Percentiles rank a stretch among this genome's conserved stretches.
These are phyloP conservation scores for Steccherinum ochraceum DNA, from an alignment of 768 basidiomycete genomes.

Conservation along the genomic window DNA sequence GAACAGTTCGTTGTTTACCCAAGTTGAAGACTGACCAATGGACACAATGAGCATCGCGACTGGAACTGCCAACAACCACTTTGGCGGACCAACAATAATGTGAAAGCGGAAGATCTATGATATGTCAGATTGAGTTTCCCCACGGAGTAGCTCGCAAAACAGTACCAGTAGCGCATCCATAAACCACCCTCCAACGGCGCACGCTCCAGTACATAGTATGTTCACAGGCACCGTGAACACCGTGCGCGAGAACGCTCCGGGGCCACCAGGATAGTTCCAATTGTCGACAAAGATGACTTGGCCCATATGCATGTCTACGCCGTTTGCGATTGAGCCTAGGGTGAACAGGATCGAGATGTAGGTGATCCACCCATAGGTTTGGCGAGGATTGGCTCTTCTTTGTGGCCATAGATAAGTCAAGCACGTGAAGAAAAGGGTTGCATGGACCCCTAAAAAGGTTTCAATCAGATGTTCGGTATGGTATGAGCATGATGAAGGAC, in stretches of 20 bases:
- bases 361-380: neutral
- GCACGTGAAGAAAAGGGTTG: neutral
- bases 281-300: constrained; percentile 18
- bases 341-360: neutral
- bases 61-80: constrained; percentile 13
- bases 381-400: neutral
- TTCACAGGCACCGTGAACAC: neutral
- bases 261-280: constrained; percentile 26
- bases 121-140: neutral
- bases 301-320: constrained; percentile 15
- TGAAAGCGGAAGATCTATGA: constrained; percentile 18
- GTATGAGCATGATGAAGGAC: neutral
- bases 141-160: constrained; percentile 5
- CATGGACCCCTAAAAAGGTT: neutral
- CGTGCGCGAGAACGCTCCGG: constrained; percentile 6
- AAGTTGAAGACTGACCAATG: constrained; percentile 8
- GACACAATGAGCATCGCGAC: constrained; percentile 10
- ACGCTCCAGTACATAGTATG: neutral
- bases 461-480: neutral
- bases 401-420: neutral
- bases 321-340: neutral
- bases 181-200: constrained; percentile 5
- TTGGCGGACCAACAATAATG: constrained; percentile 10
- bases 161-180: constrained; percentile 14
- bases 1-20: neutral